Conservation (phyloP, 805 yeast species). For the Metschnikowia colocasiae region DNA sequence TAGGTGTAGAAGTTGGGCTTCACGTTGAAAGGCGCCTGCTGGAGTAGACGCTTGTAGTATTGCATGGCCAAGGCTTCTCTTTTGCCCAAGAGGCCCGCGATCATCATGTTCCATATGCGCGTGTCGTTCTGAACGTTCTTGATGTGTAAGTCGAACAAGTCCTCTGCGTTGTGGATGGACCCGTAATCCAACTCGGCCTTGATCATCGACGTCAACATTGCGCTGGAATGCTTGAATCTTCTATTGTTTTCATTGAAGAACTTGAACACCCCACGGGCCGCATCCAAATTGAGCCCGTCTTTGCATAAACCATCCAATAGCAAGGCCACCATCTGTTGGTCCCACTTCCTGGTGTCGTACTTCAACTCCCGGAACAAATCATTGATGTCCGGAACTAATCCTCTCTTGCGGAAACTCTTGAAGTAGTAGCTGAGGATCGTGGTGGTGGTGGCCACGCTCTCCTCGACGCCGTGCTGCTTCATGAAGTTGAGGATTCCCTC, state of each 20-base stretch:
- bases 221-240: slow-evolving; percentile 23
- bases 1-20: slow-evolving; percentile 50
- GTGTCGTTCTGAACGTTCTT: slow-evolving; percentile 33
- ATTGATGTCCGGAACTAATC: slow-evolving; percentile 39
- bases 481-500: slow-evolving; percentile 45
- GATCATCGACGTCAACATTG: slow-evolving; percentile 45
- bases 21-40: slow-evolving; percentile 18
- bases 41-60: slow-evolving; percentile 36
- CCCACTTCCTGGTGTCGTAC: slow-evolving; percentile 30
- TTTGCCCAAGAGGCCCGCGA: slow-evolving; percentile 26
- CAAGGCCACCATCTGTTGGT: slow-evolving; percentile 46
- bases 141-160: slow-evolving; percentile 33
- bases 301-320: slow-evolving; percentile 52
- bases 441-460: slow-evolving; percentile 63
- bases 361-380: slow-evolving; percentile 42
- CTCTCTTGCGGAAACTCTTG: slow-evolving; percentile 43
- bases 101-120: slow-evolving; percentile 41
- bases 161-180: slow-evolving; percentile 27
- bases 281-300: slow-evolving; percentile 42
- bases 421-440: slow-evolving; percentile 52
- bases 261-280: slow-evolving; percentile 51
- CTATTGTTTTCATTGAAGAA: slow-evolving; percentile 33
- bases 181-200: slow-evolving; percentile 45
- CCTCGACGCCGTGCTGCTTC: slow-evolving; percentile 39
- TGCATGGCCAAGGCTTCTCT: slow-evolving; percentile 39